These are phyloP conservation scores for Daucus carota DNA, from an alignment of 129 eudicot species.

Conservation along the genomic window DH1_v3.0 NC_030384.2:42801501-42802000, in stretches of 20 bases:
- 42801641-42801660: neutral
- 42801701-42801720: neutral
- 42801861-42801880: too few relatives aligned
- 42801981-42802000: too few relatives aligned
- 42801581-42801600: neutral
- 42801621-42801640: constrained; percentile 16
- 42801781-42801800: too few relatives aligned
- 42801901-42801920: too few relatives aligned
- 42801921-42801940: too few relatives aligned
- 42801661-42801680: neutral
- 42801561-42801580: neutral
- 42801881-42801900: too few relatives aligned
- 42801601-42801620: constrained; percentile 14
- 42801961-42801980: too few relatives aligned
- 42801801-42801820: too few relatives aligned
- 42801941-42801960: too few relatives aligned
- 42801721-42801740: neutral
- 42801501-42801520: constrained; percentile 6
- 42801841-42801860: too few relatives aligned
- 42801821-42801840: too few relatives aligned
- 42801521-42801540: constrained; percentile 3
- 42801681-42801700: neutral
- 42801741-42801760: neutral
- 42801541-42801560: neutral
- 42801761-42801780: too few relatives aligned